A percentile compares a stretch with the other conserved stretches of the same genome.
phyloP scores from a whole-genome alignment of 371 early-diverging fungal species.

The Smittium culicis region DNA sequence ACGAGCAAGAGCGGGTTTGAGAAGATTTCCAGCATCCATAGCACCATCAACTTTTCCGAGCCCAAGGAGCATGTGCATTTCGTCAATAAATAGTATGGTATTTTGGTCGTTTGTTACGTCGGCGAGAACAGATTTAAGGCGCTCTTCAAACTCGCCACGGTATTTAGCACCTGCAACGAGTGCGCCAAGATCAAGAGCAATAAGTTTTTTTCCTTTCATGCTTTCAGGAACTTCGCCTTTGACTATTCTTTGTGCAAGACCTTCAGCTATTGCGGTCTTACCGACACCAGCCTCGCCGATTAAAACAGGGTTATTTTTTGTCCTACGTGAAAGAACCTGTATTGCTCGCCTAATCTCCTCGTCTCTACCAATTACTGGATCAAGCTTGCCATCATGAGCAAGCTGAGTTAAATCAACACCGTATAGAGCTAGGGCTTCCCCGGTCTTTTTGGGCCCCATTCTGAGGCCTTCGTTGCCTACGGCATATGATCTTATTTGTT shows the following conservation, averaged over 20 bases:
- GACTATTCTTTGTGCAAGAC: constrained; percentile 92
- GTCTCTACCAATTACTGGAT: constrained; percentile 69
- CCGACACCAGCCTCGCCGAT: constrained; percentile 92
- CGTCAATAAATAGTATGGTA: constrained; percentile 97
- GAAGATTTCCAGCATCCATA: constrained; percentile 64
- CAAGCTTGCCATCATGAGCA: constrained; percentile 53
- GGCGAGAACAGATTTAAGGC: constrained; percentile 91
- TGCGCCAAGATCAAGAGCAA: constrained; percentile 94
- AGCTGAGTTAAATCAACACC: constrained; percentile 64
- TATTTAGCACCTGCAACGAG: constrained; percentile 82
- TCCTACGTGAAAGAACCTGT: constrained; percentile 63
- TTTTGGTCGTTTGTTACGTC: constrained; percentile 88
- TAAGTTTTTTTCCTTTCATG: constrained; percentile 66
- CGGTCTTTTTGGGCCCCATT: too few relatives aligned
- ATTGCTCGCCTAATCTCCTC: constrained; percentile 67
- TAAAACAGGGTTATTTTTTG: constrained; percentile 85
- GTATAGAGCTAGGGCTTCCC: constrained; percentile 83
- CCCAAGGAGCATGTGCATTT: constrained; percentile 90
- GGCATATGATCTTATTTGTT: too few relatives aligned
- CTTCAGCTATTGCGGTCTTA: constrained; percentile 93
- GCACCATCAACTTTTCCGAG: constrained; percentile 77
- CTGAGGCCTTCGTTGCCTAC: too few relatives aligned
- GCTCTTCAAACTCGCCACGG: constrained; percentile 98
- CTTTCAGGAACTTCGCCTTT: constrained; percentile 83
- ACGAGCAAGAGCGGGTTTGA: constrained; percentile 73